These are phyloP conservation scores for Medicago arabica DNA, from an alignment of 306 rosid genomes.

Conservation along the genomic window DNA sequence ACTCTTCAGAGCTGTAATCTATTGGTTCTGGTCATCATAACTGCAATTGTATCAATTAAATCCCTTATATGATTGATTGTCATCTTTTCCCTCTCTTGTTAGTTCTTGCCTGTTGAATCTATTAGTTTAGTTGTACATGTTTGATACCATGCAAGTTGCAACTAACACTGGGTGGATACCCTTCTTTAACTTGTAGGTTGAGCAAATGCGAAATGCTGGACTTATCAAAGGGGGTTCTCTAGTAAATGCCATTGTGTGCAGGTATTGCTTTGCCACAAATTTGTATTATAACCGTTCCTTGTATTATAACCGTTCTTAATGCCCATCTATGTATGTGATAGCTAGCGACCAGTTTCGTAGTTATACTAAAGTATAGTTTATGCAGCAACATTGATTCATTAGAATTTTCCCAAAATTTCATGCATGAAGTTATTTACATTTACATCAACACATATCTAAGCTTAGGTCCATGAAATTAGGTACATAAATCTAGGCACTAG, in stretches of 20 bases:
- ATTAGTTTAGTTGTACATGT: neutral
- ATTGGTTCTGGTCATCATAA: too few species aligned
- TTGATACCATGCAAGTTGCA: constrained; percentile 29
- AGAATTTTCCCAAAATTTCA: constrained; percentile 19
- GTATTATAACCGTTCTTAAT: constrained; percentile 9
- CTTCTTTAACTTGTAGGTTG: constrained; percentile 59
- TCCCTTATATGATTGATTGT: neutral
- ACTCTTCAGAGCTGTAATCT: too few species aligned
- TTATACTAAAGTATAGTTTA: constrained; percentile 11
- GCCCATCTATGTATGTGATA: constrained; percentile 4
- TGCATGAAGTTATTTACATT: neutral
- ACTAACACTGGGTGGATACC: constrained; percentile 30
- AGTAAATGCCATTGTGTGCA: constrained; percentile 84
- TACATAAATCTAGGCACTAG: neutral
- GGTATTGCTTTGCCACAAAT: constrained; percentile 56
- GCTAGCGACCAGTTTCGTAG: constrained; percentile 21
- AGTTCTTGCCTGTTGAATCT: neutral
- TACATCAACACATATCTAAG: neutral
- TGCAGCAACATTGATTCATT: constrained; percentile 7
- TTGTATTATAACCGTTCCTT: constrained; percentile 7
- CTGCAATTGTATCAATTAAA: neutral
- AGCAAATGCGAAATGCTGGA: constrained; percentile 78
- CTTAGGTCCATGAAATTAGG: neutral
- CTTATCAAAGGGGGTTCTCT: constrained; percentile 85
- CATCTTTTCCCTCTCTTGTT: neutral